Base-by-base conservation (phyloP, 192 early-diverging fungal genomes). In the Chytriomyces hyalinus region DNA sequence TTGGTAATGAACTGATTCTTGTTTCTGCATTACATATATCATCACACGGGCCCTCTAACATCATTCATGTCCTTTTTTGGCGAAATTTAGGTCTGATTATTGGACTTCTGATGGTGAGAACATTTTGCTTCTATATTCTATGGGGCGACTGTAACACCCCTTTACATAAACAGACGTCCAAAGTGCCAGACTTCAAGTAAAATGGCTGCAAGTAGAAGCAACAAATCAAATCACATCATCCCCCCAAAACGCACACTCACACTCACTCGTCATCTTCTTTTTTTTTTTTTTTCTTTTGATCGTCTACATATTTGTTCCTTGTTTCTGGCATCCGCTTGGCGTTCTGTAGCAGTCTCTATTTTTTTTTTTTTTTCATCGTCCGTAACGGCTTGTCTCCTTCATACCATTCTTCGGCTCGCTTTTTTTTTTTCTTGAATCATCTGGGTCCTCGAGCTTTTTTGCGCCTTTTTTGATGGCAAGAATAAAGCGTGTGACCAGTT, bases 21-120 rank as follows among this genome's bases (percentile, higher is more conserved):
- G 13, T 57, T 57, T 57, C 15, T 36, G 36, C 36, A 36, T 36
- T 36, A 36, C 4, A 36, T 36, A 36, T 36, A 36, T 36, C 36
- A 36, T 36, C 36, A 36, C 36, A 36, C 0, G 1, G 1, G 36
- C 36, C 36, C 4, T 36, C 15, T 57, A 57, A 20, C 53, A 57
- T 26, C 24, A 26, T 26, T 26, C 24, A 26, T 26, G 24, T 53
- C 1, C 0, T 67, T 67, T 67, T 47, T 67, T 67, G 43, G 9
- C 17, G 10, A 11, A 10, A 11, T 70, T 22, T 57, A 70, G 68
- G 68, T 2, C 88, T 99, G 45, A 99, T 99, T 78, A 92, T 97
- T 47, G 97, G 95, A 1, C 86, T 99, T 43, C 77, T 99, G 61
- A 90, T 94, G 82, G 76, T 77, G 36, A 0, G 65, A 44, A 24